A percentile compares a stretch with the other conserved stretches of the same genome.
Evolutionary conservation across 2,329 filamentous ascomycete genomes (phyloP).

Genomic region (Alternaria novae-zelandiae): DNA sequence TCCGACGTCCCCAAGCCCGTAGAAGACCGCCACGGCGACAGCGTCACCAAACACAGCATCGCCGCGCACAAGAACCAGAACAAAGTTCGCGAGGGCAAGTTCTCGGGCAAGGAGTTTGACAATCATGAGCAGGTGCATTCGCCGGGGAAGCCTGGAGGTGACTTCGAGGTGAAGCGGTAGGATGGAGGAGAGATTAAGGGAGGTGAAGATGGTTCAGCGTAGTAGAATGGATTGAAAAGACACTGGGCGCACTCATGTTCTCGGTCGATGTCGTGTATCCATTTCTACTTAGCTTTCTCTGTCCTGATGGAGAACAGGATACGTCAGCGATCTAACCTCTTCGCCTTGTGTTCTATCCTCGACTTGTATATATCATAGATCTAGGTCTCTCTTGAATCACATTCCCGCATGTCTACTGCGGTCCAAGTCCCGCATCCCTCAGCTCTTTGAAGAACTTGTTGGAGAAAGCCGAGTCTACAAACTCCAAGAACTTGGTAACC

Average conservation of each 20-base stretch:
- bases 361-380: not conserved
- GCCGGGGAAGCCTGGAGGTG: constrained; percentile 23
- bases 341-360: too few relatives aligned
- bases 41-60: constrained; percentile 32
- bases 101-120: constrained; percentile 33
- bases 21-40: constrained; percentile 32
- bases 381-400: not conserved
- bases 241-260: not conserved
- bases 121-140: constrained; percentile 31
- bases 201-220: not conserved
- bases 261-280: not conserved
- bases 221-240: not conserved
- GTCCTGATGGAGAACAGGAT: not conserved
- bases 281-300: too few relatives aligned
- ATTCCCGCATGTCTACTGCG: not conserved
- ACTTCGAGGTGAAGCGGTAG: constrained; percentile 30
- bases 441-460: constrained; percentile 4
- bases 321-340: too few relatives aligned
- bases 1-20: constrained; percentile 32
- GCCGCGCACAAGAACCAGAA: constrained; percentile 35
- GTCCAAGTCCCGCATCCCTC: not conserved
- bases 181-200: not conserved
- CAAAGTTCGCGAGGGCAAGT: constrained; percentile 30
- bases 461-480: constrained; percentile 1
- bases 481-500: not conserved